phyloP scores from a whole-genome alignment of 225 moss, liverwort and hornwort species.

The Bryoerythrophyllum caledonicum region DNA sequence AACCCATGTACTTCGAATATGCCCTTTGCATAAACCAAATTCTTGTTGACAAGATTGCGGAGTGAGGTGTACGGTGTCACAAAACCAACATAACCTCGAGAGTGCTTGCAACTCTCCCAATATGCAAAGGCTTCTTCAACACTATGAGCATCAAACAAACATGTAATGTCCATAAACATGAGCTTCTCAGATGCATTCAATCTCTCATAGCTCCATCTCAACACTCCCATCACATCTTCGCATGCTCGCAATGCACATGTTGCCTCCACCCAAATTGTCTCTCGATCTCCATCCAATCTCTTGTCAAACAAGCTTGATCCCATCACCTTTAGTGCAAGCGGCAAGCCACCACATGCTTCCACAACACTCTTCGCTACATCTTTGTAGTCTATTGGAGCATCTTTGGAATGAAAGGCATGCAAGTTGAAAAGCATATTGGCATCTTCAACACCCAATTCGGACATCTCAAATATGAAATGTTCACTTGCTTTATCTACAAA shows the following conservation, averaged over 20 bases:
- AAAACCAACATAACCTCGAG: too few relatives aligned
- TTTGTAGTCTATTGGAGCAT: too few relatives aligned
- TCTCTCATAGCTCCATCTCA: not conserved
- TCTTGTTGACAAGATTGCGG: not conserved
- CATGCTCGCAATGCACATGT: too few relatives aligned
- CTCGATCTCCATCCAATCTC: too few relatives aligned
- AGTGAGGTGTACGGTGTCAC: not conserved
- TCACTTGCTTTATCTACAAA: not conserved
- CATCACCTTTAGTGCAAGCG: too few relatives aligned
- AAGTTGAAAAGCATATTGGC: not conserved
- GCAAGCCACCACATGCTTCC: too few relatives aligned
- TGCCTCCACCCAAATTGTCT: too few relatives aligned
- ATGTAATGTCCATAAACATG: not conserved
- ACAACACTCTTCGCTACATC: too few relatives aligned
- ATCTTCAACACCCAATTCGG: not conserved
- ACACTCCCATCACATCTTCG: not conserved
- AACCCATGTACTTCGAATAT: not conserved
- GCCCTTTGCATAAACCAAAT: not conserved
- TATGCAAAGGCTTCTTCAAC: too few relatives aligned
- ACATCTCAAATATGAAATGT: not conserved
- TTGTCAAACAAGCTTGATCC: too few relatives aligned
- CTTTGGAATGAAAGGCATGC: too few relatives aligned
- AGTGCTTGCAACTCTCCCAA: too few relatives aligned
- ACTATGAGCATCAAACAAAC: not conserved
- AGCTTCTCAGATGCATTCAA: not conserved